Percentiles rank a stretch among this genome's conserved stretches.
Conservation (phyloP, 2,329 filamentous ascomycete genomes). For the Chaetomium sp. region DNA sequence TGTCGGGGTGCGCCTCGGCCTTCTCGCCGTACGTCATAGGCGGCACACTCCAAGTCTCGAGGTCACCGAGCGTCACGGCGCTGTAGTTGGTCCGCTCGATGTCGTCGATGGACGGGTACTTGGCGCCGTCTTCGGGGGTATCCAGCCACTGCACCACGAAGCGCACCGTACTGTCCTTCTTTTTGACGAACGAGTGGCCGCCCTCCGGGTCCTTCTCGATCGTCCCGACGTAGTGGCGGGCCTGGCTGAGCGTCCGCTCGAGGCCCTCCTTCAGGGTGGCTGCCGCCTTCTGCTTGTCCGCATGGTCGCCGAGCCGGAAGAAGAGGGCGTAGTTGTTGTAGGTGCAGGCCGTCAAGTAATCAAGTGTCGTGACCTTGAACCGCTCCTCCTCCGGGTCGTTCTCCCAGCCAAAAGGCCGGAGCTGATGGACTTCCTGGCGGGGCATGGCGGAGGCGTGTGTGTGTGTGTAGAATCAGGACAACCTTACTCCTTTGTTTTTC, state of each 20-base stretch:
- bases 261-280: conserved; percentile 30
- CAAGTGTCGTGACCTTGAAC: conserved; percentile 32
- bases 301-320: conserved; percentile 26
- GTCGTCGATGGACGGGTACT: conserved; percentile 33
- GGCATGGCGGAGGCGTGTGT: neutral
- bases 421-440: neutral
- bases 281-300: conserved; percentile 23
- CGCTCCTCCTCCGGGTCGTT: conserved; percentile 31
- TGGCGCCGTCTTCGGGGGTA: conserved; percentile 16
- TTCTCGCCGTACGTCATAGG: conserved; percentile 36
- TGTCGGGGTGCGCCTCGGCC: conserved; percentile 32
- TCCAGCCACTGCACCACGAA: conserved; percentile 29
- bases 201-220: conserved; percentile 35
- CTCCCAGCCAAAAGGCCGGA: conserved; percentile 32
- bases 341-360: conserved; percentile 28
- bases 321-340: conserved; percentile 38
- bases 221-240: conserved; percentile 31
- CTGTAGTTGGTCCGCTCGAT: conserved; percentile 32
- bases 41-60: conserved; percentile 30
- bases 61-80: conserved; percentile 28
- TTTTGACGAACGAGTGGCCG: conserved; percentile 27
- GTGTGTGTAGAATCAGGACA: neutral
- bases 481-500: neutral
- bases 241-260: conserved; percentile 32
- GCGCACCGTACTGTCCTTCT: conserved; percentile 23